phyloP scores from a whole-genome alignment of 257 asterid species.

The Scutellaria minor region DNA sequence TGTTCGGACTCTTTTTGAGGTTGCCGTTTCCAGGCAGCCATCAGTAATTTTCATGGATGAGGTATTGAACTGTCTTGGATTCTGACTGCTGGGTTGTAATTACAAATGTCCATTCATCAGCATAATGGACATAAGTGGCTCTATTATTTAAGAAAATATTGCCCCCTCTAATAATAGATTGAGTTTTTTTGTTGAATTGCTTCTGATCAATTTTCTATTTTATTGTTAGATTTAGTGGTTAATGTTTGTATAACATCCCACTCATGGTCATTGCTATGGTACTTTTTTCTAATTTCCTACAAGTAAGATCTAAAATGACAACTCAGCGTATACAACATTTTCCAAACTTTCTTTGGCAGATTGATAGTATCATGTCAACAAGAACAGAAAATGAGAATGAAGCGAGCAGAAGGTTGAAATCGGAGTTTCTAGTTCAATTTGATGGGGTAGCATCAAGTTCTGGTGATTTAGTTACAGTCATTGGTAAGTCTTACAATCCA shows the following conservation, averaged over 20 bases:
- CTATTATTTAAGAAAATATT: conserved; percentile 14
- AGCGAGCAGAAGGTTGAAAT: conserved; percentile 97
- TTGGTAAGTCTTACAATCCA: conserved; percentile 60
- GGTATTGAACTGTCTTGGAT: conserved; percentile 54
- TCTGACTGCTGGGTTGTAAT: conserved; percentile 23
- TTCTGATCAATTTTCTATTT: background rate
- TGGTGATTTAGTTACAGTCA: conserved; percentile 83
- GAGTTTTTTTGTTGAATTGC: conserved; percentile 9
- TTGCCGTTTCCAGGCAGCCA: conserved; percentile 92
- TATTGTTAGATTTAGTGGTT: background rate
- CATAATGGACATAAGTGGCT: conserved; percentile 5
- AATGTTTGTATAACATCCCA: background rate
- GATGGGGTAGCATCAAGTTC: conserved; percentile 94
- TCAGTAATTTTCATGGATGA: conserved; percentile 98
- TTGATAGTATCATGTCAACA: conserved; percentile 96
- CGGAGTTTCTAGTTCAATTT: conserved; percentile 93
- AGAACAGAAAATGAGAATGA: conserved; percentile 93
- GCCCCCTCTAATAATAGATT: background rate
- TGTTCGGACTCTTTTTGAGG: conserved; percentile 90
- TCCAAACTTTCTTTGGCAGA: conserved; percentile 51
- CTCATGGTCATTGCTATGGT: conserved; percentile 1
- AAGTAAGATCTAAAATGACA: conserved; percentile 4
- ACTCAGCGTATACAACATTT: conserved; percentile 23
- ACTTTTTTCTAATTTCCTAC: conserved; percentile 9
- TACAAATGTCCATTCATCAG: background rate